These are phyloP conservation scores for Leucaena leucocephala DNA, from an alignment of 306 rosid genomes.

Conservation along the genomic window DNA sequence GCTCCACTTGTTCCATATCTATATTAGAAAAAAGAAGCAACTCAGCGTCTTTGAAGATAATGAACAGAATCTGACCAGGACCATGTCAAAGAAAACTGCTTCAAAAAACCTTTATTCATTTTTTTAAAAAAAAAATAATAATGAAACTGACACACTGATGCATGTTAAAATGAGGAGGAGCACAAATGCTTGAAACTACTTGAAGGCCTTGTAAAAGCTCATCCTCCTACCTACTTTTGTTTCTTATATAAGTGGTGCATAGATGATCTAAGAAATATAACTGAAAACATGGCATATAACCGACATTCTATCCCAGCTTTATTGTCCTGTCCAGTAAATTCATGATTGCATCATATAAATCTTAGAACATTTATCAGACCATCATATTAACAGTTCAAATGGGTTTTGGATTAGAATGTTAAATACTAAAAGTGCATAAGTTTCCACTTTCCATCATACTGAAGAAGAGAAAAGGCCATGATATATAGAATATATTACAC, in stretches of 20 bases:
- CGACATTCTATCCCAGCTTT: constrained; percentile 11
- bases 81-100: constrained; percentile 27
- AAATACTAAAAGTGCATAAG: constrained; percentile 1
- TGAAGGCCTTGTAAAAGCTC: constrained; percentile 28
- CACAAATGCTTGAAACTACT: constrained; percentile 27
- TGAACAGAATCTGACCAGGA: constrained; percentile 33
- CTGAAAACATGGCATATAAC: constrained; percentile 18
- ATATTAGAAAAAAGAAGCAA: constrained; percentile 47
- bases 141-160: constrained; percentile 1
- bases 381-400: constrained; percentile 28
- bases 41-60: constrained; percentile 49
- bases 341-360: constrained; percentile 8
- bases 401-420: constrained; percentile 22
- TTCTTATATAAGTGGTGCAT: constrained; percentile 13
- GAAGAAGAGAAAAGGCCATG: constrained; percentile 29
- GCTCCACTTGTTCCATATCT: constrained; percentile 98
- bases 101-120: neutral
- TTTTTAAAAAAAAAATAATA: neutral
- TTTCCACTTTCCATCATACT: constrained; percentile 2
- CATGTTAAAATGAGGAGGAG: constrained; percentile 8
- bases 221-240: constrained; percentile 8
- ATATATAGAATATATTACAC: constrained; percentile 15
- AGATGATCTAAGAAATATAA: constrained; percentile 20
- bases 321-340: neutral
- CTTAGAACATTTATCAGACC: constrained; percentile 15